phyloP scores from a whole-genome alignment of 2,329 filamentous ascomycete species.

The Lecanicillium sp. region DNA sequence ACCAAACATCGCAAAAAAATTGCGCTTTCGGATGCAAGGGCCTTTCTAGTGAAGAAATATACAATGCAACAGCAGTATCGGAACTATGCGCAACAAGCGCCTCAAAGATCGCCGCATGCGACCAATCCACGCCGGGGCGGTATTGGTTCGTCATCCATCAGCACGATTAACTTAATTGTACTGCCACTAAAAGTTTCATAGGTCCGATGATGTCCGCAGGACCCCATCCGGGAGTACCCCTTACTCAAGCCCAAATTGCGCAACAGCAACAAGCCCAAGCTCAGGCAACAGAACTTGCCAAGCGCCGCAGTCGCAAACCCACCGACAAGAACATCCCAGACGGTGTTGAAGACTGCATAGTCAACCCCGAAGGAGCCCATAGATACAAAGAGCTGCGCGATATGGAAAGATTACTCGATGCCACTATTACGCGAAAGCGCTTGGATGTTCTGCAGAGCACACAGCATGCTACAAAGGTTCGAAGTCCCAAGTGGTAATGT shows the following conservation, averaged over 20 bases:
- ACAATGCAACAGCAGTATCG: conserved; percentile 46
- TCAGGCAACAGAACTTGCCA: conserved; percentile 57
- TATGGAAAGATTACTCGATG: conserved; percentile 80
- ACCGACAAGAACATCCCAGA: conserved; percentile 94
- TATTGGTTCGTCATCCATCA: conserved; percentile 34
- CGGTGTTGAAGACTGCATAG: conserved; percentile 71
- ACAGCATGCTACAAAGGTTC: conserved; percentile 62
- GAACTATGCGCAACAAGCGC: conserved; percentile 40
- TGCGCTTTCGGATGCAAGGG: background rate
- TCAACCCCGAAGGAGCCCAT: conserved; percentile 67
- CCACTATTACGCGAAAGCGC: conserved; percentile 88
- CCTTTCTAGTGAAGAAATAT: too few relatives aligned
- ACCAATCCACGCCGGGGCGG: conserved; percentile 42
- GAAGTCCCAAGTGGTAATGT: conserved; percentile 1
- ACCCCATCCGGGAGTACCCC: conserved; percentile 40
- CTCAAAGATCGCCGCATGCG: conserved; percentile 40
- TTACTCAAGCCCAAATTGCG: conserved; percentile 45
- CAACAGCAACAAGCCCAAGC: conserved; percentile 43
- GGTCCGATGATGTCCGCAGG: conserved; percentile 49
- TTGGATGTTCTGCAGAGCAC: conserved; percentile 81
- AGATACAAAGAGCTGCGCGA: conserved; percentile 80
- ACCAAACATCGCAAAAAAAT: background rate
- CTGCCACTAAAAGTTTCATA: conserved; percentile 18
- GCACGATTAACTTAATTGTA: conserved; percentile 5
- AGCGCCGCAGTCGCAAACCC: conserved; percentile 77